Conservation (phyloP, 495 filamentous ascomycete genomes). For the Neurospora discreta region DNA sequence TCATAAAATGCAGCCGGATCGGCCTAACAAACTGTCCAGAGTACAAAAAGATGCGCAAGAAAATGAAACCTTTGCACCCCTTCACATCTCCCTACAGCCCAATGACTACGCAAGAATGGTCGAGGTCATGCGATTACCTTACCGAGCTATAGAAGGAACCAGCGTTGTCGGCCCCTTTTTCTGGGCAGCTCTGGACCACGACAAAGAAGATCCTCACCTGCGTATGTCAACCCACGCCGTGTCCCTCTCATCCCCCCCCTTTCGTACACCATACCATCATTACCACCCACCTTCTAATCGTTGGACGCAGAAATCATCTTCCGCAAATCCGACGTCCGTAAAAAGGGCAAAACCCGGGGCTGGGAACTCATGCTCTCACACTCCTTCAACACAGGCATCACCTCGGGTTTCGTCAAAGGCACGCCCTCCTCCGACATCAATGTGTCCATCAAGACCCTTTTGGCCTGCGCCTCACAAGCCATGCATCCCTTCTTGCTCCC, state of each 20-base stretch:
- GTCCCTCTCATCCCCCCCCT: neutral
- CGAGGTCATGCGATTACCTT: constrained; percentile 34
- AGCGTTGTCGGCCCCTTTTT: constrained; percentile 46
- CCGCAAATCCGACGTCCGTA: constrained; percentile 46
- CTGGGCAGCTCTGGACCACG: constrained; percentile 42
- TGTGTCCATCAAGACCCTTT: constrained; percentile 33
- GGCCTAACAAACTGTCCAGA: constrained; percentile 15
- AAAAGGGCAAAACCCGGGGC: constrained; percentile 44
- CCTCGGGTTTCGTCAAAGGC: constrained; percentile 43
- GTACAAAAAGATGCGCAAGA: constrained; percentile 41
- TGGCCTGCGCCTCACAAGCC: constrained; percentile 30
- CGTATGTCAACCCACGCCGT: constrained; percentile 23
- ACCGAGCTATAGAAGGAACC: constrained; percentile 38
- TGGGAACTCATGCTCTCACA: constrained; percentile 50
- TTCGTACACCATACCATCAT: neutral
- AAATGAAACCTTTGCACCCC: constrained; percentile 38
- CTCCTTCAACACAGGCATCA: constrained; percentile 37
- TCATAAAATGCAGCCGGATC: neutral
- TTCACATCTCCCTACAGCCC: constrained; percentile 31
- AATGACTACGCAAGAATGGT: constrained; percentile 33
- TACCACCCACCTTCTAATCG: neutral
- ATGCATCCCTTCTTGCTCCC: constrained; percentile 45
- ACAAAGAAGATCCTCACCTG: constrained; percentile 38
- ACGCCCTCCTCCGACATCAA: constrained; percentile 39
- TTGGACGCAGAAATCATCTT: constrained; percentile 36